These are phyloP conservation scores for Periconia sp. DNA, from an alignment of 2,329 filamentous ascomycete genomes.

Conservation along the genomic window DNA sequence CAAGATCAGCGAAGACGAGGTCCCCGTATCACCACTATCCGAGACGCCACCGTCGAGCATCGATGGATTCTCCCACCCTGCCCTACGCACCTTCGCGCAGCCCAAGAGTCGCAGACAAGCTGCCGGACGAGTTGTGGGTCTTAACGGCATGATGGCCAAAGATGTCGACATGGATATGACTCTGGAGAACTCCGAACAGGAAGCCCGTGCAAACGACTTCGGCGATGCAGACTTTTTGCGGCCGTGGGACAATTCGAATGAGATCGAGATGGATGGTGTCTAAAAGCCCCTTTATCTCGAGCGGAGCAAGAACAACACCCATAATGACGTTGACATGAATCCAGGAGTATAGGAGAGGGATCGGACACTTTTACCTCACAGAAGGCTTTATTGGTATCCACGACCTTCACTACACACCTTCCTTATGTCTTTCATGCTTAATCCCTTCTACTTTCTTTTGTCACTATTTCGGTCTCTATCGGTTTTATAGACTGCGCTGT, in stretches of 20 bases:
- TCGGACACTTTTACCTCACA: background rate
- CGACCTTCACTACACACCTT: background rate
- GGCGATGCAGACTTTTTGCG: constrained; percentile 66
- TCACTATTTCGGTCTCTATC: background rate
- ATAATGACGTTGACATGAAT: background rate
- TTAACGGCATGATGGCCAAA: constrained; percentile 13
- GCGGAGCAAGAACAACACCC: background rate
- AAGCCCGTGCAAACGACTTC: constrained; percentile 58
- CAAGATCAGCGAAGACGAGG: constrained; percentile 31
- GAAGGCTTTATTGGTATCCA: background rate
- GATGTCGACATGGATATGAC: constrained; percentile 35
- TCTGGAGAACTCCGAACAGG: constrained; percentile 29
- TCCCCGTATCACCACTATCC: constrained; percentile 38
- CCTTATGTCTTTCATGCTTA: background rate
- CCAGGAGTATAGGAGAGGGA: background rate
- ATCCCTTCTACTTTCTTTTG: background rate
- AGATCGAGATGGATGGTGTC: constrained; percentile 1
- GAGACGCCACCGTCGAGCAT: constrained; percentile 25
- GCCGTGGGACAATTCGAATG: background rate
- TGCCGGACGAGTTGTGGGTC: constrained; percentile 12
- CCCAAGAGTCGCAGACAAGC: constrained; percentile 25
- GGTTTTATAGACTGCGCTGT: background rate
- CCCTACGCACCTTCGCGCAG: constrained; percentile 31
- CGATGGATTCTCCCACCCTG: constrained; percentile 19
- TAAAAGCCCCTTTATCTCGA: background rate